phyloP scores from a whole-genome alignment of 2,329 filamentous ascomycete genomes.

The Xylariaceae sp. region DNA sequence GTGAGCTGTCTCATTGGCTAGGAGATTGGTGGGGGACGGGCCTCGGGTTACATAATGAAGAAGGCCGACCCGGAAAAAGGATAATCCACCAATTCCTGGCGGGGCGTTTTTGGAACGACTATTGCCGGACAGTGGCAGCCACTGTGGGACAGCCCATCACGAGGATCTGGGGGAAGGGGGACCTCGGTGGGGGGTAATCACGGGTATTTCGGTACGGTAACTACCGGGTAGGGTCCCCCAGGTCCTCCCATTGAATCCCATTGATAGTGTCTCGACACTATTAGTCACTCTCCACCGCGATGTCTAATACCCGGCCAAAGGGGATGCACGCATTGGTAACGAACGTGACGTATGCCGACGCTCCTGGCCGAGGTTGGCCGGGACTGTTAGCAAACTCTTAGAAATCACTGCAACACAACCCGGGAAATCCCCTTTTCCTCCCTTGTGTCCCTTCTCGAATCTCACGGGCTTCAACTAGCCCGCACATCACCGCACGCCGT shows the following conservation, averaged over 20 bases:
- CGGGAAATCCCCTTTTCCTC: constrained; percentile 34
- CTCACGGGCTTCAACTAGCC: constrained; percentile 7
- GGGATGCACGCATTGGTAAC: background rate
- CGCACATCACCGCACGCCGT: background rate
- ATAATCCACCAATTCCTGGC: background rate
- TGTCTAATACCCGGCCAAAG: background rate
- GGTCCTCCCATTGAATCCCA: background rate
- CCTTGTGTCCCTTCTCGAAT: background rate
- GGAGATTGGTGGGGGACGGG: background rate
- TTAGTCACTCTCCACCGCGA: constrained; percentile 15
- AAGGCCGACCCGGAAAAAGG: background rate
- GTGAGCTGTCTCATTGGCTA: constrained; percentile 6
- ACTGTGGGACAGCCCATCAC: too few relatives aligned
- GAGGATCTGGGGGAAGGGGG: background rate
- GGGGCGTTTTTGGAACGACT: too few relatives aligned
- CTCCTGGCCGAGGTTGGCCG: constrained; percentile 24
- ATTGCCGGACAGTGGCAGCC: too few relatives aligned
- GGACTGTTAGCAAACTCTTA: constrained; percentile 14
- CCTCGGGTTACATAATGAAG: background rate
- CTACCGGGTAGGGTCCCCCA: background rate
- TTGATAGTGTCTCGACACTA: background rate
- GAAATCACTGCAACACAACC: constrained; percentile 23
- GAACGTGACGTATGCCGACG: constrained; percentile 25
- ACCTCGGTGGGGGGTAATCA: constrained; percentile 1
- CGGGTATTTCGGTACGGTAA: background rate